phyloP scores from a whole-genome alignment of 495 filamentous ascomycete genomes.

The Apodospora peruviana region DNA sequence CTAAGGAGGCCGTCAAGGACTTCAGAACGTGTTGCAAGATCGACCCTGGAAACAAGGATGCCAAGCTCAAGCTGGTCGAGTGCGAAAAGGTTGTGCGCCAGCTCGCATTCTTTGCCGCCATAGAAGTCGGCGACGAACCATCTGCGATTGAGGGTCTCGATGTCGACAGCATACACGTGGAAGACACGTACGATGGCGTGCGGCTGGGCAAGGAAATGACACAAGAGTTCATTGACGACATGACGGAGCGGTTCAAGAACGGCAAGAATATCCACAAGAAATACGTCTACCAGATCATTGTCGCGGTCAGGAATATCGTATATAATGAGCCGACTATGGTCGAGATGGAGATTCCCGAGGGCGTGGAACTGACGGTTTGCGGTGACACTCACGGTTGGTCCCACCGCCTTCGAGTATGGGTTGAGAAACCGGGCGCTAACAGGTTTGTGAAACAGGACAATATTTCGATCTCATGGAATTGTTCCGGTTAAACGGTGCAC shows the following conservation, averaged over 20 bases:
- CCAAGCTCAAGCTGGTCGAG: constrained; percentile 81
- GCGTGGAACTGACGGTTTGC: constrained; percentile 81
- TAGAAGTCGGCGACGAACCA: constrained; percentile 85
- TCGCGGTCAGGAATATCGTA: constrained; percentile 83
- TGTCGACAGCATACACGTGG: constrained; percentile 76
- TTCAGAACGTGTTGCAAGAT: constrained; percentile 87
- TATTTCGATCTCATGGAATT: constrained; percentile 96
- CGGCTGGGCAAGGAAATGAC: constrained; percentile 81
- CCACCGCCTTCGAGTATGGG: not conserved
- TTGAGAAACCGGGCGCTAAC: no score
- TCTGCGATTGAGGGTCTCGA: constrained; percentile 89
- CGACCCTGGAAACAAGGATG: constrained; percentile 81
- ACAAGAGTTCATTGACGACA: constrained; percentile 91
- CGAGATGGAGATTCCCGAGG: constrained; percentile 76
- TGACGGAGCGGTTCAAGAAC: constrained; percentile 91
- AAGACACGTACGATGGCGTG: constrained; percentile 79
- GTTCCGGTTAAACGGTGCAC: constrained; percentile 84
- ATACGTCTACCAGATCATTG: constrained; percentile 93
- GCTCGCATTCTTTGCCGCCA: constrained; percentile 87
- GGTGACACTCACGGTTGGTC: constrained; percentile 89
- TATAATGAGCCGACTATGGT: constrained; percentile 96
- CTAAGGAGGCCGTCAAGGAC: constrained; percentile 81
- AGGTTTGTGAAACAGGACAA: no score
- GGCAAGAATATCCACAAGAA: constrained; percentile 94
- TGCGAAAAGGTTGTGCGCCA: constrained; percentile 90